Evolutionary conservation across 805 yeast genomes (phyloP), one percentile per base, ranked within the genome.

Genomic region (Cyberlindnera amylophila): DNA sequence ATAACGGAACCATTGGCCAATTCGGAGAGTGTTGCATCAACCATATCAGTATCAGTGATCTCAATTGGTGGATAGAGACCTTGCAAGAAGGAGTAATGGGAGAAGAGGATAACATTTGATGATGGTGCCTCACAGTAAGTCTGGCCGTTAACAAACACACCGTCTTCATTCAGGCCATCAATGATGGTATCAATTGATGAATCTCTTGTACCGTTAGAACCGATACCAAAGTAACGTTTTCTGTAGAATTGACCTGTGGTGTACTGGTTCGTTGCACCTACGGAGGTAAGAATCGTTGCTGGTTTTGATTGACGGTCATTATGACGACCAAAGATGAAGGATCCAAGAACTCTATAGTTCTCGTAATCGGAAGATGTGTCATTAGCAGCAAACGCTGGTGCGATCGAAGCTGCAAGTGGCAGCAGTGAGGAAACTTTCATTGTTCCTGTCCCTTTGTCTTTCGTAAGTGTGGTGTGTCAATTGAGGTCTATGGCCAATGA

Each of bases 221-320:
- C 59, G 14, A 62, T 38, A 16, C 70, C 71, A 39, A 69, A 66
- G 53, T 73, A 73, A 46, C 77, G 64, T 44, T 67, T 55, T 44
- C 72, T 61, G 58, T 59, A 66, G 52, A 62, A 69, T 27, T 54
- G 49, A 33, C 78, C 78, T 13, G 66, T 57, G n/a, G 49, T 56
- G 39, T 52, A 59, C 50, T 65, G 71, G 39, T 62, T 55, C 16
- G 39, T 42, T 9, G 72, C 69, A 45, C 78, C 78, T 14, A 62
- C 42, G n/a, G 74, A 69, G 21, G 75, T 69, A 38, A 72, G 55
- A 38, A 63, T 56, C 31, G 52, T 54, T 6, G 74, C 68, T 13
- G 77, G 77, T 46, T 73, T 72, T 28, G 68, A 59, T 36, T 69
- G 63, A 48, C 78, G 64, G 52, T 73, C 78, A 41, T 73, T 74